These are phyloP conservation scores for Niebla homalea DNA, from an alignment of 495 filamentous ascomycete genomes.

Conservation along the genomic window DNA sequence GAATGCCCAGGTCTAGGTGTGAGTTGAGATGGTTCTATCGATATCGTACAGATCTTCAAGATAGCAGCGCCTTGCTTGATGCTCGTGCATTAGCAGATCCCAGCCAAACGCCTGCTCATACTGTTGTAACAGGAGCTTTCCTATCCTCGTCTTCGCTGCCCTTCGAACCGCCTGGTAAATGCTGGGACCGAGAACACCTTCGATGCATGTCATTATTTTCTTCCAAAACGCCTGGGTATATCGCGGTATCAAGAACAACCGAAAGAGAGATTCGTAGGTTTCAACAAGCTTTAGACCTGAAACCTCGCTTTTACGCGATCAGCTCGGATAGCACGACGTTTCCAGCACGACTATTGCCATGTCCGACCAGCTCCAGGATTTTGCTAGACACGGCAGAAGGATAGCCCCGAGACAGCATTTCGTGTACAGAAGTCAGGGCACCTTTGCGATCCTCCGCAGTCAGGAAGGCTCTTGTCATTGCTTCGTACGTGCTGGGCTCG, in stretches of 20 bases:
- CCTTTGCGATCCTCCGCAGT: slow-evolving; percentile 61
- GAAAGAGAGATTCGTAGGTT: background rate
- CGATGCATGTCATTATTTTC: background rate
- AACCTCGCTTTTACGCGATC: background rate
- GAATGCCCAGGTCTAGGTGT: slow-evolving; percentile 14
- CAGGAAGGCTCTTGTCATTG: slow-evolving; percentile 91
- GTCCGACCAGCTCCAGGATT: slow-evolving; percentile 77
- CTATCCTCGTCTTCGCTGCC: background rate
- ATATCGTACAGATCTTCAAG: slow-evolving; percentile 8
- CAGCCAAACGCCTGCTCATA: slow-evolving; percentile 5
- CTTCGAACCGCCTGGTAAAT: background rate
- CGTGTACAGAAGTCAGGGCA: slow-evolving; percentile 66
- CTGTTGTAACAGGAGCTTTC: slow-evolving; percentile 8
- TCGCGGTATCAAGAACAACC: background rate
- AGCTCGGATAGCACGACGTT: slow-evolving; percentile 5
- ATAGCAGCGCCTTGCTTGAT: background rate
- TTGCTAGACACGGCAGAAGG: slow-evolving; percentile 83
- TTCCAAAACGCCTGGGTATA: slow-evolving; percentile 11
- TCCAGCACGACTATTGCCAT: slow-evolving; percentile 26
- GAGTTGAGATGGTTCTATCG: slow-evolving; percentile 16
- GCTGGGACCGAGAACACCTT: background rate
- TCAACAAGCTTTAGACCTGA: background rate
- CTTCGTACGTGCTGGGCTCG: slow-evolving; percentile 98
- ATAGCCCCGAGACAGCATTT: slow-evolving; percentile 86
- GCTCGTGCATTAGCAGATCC: background rate